phyloP scores from a whole-genome alignment of 2,329 filamentous ascomycete genomes.

The Colletotrichum sp. region DNA sequence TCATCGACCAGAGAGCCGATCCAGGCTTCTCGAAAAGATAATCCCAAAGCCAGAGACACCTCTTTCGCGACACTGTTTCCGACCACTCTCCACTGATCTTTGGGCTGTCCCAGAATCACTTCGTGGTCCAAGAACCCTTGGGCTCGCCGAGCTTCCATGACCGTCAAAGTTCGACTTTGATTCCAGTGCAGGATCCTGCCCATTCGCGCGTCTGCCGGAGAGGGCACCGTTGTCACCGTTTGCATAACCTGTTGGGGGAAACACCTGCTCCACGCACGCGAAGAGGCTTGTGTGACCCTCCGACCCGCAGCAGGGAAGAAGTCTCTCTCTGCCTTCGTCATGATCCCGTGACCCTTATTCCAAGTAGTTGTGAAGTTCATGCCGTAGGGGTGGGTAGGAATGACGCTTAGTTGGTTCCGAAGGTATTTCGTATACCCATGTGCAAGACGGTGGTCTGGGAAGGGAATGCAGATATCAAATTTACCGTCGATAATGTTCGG shows the following conservation, averaged over 20 bases:
- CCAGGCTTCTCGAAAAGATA: constrained; percentile 66
- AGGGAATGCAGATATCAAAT: constrained; percentile 64
- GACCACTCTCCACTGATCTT: constrained; percentile 67
- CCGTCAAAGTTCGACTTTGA: constrained; percentile 63
- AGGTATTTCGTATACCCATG: constrained; percentile 40
- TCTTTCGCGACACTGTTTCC: constrained; percentile 80
- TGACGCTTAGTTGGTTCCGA: constrained; percentile 54
- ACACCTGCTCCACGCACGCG: constrained; percentile 58
- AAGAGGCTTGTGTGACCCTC: constrained; percentile 16
- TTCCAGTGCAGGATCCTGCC: constrained; percentile 69
- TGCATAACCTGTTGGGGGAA: constrained; percentile 57
- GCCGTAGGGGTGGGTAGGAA: constrained; percentile 64
- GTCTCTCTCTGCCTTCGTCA: constrained; percentile 41
- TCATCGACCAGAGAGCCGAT: constrained; percentile 34
- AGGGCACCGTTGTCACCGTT: constrained; percentile 64
- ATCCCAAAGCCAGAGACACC: constrained; percentile 69
- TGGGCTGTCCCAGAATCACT: constrained; percentile 64
- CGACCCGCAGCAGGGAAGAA: constrained; percentile 39
- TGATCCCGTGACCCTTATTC: constrained; percentile 38
- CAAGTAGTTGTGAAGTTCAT: constrained; percentile 57
- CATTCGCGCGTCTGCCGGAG: constrained; percentile 57
- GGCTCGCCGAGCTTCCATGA: constrained; percentile 71
- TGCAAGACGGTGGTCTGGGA: constrained; percentile 71
- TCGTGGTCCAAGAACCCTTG: constrained; percentile 77
- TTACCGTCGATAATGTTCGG: constrained; percentile 67